A percentile compares a stretch with the other conserved stretches of the same genome.
Evolutionary conservation across 2,329 filamentous ascomycete genomes (phyloP).

Genomic region (Corynespora cassiicola): DNA sequence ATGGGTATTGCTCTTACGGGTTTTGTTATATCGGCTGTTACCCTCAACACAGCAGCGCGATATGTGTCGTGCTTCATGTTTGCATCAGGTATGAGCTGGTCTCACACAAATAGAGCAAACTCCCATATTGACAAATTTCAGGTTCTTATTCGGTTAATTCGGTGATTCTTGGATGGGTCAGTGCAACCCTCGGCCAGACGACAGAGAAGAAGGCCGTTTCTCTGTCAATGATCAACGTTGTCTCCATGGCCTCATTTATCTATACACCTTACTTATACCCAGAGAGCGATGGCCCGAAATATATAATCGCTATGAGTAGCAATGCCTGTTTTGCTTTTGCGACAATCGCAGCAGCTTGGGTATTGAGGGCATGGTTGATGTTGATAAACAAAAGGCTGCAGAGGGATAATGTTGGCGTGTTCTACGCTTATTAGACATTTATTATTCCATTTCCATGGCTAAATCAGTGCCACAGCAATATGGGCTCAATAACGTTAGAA

Average conservation of each 20-base stretch:
- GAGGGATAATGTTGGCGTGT: conserved; percentile 15
- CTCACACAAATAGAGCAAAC: too few species aligned
- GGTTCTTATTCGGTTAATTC: too few species aligned
- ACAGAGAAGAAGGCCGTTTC: conserved; percentile 52
- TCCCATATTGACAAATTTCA: too few species aligned
- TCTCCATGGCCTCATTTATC: conserved; percentile 48
- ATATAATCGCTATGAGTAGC: conserved; percentile 26
- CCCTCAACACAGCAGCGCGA: conserved; percentile 43
- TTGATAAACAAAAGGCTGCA: conserved; percentile 15
- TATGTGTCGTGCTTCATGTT: conserved; percentile 36
- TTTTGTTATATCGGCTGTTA: conserved; percentile 45
- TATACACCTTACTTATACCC: conserved; percentile 50
- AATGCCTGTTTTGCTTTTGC: conserved; percentile 26
- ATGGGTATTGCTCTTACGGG: conserved; percentile 45
- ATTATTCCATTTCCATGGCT: too few species aligned
- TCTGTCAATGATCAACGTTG: conserved; percentile 51
- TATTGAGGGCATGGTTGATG: conserved; percentile 17
- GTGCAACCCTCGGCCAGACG: conserved; percentile 49
- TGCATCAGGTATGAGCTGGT: conserved; percentile 28
- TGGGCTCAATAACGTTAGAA: too few species aligned
- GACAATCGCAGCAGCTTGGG: conserved; percentile 20
- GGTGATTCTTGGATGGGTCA: conserved; percentile 53
- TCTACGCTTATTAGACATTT: conserved; percentile 24
- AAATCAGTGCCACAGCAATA: background rate
- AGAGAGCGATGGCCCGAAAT: conserved; percentile 26